Base-by-base conservation (phyloP, 495 filamentous ascomycete species). In the Penicillium lagena region DNA sequence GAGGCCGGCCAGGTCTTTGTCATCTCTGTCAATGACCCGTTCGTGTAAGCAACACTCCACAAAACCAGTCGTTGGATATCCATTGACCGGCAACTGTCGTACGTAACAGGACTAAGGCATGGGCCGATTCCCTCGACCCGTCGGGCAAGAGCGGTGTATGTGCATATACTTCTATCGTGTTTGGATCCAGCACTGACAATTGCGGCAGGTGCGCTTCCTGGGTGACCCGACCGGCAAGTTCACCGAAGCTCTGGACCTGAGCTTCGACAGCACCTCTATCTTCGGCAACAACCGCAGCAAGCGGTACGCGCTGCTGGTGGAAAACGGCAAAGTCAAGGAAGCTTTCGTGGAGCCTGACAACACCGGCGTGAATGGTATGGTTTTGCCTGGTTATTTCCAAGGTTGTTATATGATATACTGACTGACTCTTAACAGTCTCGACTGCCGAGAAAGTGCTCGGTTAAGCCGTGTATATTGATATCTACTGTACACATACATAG, bases 1-100 rank as follows among this genome's bases (percentile, higher is more conserved):
- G 73, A 81, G 39, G 88, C 84, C 10, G 88, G 91, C 39, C 59
- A 79, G 38, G 85, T 91, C 34, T 94, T 91, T 50, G 89, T 96
- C 22, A 82, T 98, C 40, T 76, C 82, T 17, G 89, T 96, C 62
- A 98, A 98, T 67, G 93, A 98, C 63, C 80, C 90, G 27, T 96
- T 97, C 66, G 93, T 96, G 81, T 94, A 78, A 71, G 86, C 12
- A 1, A 33, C 9, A 28, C 29, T 31, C 27, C 29, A 29, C 22
- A 6, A 22, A 22, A 22, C 2, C 22, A 6, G 22, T 22, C 6
- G 36, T n/a, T 29, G 29, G n/a, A 12, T 11, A 10, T 15, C 8
- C 27, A 5, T 47, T 15, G 29, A 17, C 37, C 42, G 34, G 45
- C 40, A 11, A 12, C 38, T 29, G 15, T 38, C 27, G 34, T 9